phyloP scores from a whole-genome alignment of 139 green algal genomes.

The Auxenochlorella pyrenoidosa region DNA sequence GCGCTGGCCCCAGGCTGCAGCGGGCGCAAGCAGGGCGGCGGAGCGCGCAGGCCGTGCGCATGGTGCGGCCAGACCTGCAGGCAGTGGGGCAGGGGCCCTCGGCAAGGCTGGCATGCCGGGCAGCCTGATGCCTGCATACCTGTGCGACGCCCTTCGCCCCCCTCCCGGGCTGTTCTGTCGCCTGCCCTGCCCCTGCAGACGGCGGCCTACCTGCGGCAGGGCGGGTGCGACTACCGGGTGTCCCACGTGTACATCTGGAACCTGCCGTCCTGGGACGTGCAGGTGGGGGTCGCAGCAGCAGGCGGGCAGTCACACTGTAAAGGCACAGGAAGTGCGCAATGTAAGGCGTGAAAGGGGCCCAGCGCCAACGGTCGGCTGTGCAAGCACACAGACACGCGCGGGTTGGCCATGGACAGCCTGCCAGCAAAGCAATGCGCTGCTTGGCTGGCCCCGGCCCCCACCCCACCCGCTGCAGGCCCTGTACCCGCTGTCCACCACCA shows the following conservation, averaged over 20 bases:
- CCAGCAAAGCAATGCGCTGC: too few relatives aligned
- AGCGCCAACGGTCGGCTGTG: too few relatives aligned
- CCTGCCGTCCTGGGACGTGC: constrained; percentile 49
- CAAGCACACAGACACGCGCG: too few relatives aligned
- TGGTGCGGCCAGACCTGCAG: too few relatives aligned
- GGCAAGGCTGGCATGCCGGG: background rate
- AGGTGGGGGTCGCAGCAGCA: background rate
- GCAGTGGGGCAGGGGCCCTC: background rate
- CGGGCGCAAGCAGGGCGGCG: too few relatives aligned
- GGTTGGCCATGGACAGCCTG: too few relatives aligned
- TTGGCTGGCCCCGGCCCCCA: too few relatives aligned
- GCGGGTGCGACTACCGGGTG: constrained; percentile 48
- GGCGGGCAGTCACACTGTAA: too few relatives aligned
- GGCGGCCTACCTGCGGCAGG: constrained; percentile 5
- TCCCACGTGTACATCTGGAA: constrained; percentile 59
- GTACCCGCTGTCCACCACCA: constrained; percentile 58
- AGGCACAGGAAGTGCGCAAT: too few relatives aligned
- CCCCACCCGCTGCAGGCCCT: constrained; percentile 5
- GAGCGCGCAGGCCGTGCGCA: too few relatives aligned
- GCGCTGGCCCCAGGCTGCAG: too few relatives aligned
- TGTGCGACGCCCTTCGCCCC: background rate
- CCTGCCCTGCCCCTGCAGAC: background rate
- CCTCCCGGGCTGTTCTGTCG: too few relatives aligned
- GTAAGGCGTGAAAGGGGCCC: background rate
- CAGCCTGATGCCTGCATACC: background rate